Evolutionary conservation across 345 rosid species (phyloP).

Genomic region (Rhizophora apiculata): DNA sequence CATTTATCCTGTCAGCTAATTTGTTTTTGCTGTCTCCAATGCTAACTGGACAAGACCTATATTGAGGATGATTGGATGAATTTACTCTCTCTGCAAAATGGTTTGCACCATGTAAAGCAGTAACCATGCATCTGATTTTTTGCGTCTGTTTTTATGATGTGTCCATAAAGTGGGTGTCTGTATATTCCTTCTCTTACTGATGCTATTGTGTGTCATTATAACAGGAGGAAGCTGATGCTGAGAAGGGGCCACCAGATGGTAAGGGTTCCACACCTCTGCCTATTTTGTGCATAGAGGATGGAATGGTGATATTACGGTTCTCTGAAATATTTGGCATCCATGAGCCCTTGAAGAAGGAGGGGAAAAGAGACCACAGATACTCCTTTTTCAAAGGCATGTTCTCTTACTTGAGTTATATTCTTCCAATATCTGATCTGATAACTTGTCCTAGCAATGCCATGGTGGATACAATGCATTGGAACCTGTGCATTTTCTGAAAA

Average conservation of each 20-base stretch:
- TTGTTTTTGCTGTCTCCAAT: background rate
- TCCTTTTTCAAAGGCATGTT: conserved; percentile 55
- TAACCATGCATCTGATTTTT: background rate
- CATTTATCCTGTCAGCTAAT: background rate
- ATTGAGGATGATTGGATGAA: background rate
- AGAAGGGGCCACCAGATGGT: conserved; percentile 42
- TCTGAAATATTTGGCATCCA: conserved; percentile 97
- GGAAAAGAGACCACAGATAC: conserved; percentile 61
- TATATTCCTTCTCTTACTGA: background rate
- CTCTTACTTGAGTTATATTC: conserved; percentile 13
- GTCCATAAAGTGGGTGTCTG: background rate
- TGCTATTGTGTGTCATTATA: background rate
- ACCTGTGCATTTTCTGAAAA: no score
- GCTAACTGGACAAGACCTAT: background rate
- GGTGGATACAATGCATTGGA: no score
- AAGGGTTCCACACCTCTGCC: conserved; percentile 62
- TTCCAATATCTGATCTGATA: background rate
- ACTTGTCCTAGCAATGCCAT: conserved; percentile 3
- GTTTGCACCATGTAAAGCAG: background rate
- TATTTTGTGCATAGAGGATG: conserved; percentile 79
- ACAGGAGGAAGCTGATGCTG: conserved; percentile 28
- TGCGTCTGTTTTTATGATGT: background rate
- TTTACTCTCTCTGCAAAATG: background rate
- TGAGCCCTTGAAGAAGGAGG: conserved; percentile 59
- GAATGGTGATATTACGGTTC: conserved; percentile 73